Evolutionary conservation across 73 alveolate species (phyloP).

Genomic region (Blepharisma stoltei): DNA sequence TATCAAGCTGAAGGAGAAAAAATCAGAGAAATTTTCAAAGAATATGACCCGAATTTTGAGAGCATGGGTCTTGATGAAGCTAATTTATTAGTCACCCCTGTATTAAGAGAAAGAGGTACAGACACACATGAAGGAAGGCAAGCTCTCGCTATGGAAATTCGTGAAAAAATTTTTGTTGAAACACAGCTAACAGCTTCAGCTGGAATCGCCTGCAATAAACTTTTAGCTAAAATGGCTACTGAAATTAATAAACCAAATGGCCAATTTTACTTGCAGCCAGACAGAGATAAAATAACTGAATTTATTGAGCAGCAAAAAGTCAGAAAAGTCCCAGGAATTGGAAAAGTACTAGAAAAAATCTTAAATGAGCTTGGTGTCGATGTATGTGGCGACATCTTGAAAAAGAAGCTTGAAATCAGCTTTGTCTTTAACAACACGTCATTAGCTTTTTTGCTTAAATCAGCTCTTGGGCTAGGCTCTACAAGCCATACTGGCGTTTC

Average conservation of each 20-base stretch:
- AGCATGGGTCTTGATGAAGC: slow-evolving; percentile 97
- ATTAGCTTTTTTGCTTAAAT: slow-evolving; percentile 39
- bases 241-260: slow-evolving; percentile 99
- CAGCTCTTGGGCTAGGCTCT: slow-evolving; percentile 70
- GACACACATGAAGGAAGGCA: slow-evolving; percentile 70
- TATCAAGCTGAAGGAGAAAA: slow-evolving; percentile 45
- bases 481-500: slow-evolving; percentile 51
- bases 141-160: slow-evolving; percentile 67
- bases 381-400: slow-evolving; percentile 59
- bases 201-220: slow-evolving; percentile 95
- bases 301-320: slow-evolving; percentile 70
- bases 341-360: slow-evolving; percentile 71
- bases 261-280: slow-evolving; percentile 64
- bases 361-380: slow-evolving; percentile 59
- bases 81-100: slow-evolving; percentile 83
- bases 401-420: slow-evolving; percentile 55
- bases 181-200: slow-evolving; percentile 92
- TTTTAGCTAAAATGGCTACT: slow-evolving; percentile 97
- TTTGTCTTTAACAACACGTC: slow-evolving; percentile 49
- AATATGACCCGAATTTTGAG: slow-evolving; percentile 87
- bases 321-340: slow-evolving; percentile 93
- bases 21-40: slow-evolving; percentile 64
- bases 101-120: slow-evolving; percentile 48
- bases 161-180: slow-evolving; percentile 59
- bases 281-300: slow-evolving; percentile 48